Conservation (phyloP, 2,329 filamentous ascomycete genomes). For the Aspergillus persii region DNA sequence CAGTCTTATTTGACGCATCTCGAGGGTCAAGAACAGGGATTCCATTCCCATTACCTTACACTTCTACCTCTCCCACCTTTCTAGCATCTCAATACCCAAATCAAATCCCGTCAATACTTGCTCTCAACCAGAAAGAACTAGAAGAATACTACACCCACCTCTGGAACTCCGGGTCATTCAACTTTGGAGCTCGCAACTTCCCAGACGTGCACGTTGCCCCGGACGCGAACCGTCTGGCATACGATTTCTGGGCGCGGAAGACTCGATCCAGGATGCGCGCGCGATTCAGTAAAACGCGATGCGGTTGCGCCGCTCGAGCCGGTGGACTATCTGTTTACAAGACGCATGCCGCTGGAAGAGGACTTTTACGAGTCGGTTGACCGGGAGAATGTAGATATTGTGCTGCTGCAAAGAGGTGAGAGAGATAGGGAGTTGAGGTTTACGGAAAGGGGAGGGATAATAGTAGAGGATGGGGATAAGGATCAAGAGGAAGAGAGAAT, state of each 20-base stretch:
- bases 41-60: not conserved
- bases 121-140: not conserved
- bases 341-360: constrained; percentile 48
- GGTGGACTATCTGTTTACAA: constrained; percentile 54
- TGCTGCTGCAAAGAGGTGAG: constrained; percentile 37
- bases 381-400: constrained; percentile 45
- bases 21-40: not conserved
- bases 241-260: constrained; percentile 56
- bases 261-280: constrained; percentile 47
- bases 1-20: not conserved
- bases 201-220: constrained; percentile 20
- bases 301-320: constrained; percentile 52
- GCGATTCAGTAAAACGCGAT: constrained; percentile 48
- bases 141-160: not conserved
- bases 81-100: no score
- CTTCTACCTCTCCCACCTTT: no score
- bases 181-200: not conserved
- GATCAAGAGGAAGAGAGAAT: constrained; percentile 33
- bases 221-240: constrained; percentile 52
- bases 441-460: constrained; percentile 29
- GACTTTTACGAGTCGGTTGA: constrained; percentile 52
- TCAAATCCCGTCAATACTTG: not conserved
- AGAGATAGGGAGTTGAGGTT: constrained; percentile 30
- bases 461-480: constrained; percentile 35
- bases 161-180: not conserved